A percentile compares a stretch with the other conserved stretches of the same genome.
These are phyloP conservation scores for Suillus brevipes DNA, from an alignment of 768 basidiomycete species.

Conservation along the genomic window DNA sequence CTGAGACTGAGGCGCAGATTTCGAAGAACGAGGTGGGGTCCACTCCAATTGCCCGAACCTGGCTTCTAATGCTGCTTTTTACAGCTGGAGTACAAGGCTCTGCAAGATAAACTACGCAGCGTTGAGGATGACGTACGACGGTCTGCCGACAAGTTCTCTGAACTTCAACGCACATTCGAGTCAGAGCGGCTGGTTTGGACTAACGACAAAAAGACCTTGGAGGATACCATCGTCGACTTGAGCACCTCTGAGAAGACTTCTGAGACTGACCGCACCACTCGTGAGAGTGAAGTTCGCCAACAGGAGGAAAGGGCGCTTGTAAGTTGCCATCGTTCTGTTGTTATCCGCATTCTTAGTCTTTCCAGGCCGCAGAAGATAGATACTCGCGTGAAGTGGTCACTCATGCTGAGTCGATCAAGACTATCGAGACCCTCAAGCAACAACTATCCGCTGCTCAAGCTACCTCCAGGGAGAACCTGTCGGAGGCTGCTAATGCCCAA, in stretches of 20 bases:
- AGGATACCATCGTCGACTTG: slow-evolving; percentile 81
- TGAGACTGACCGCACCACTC: slow-evolving; percentile 60
- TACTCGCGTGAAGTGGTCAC: slow-evolving; percentile 81
- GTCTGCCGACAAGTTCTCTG: slow-evolving; percentile 48
- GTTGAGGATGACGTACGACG: slow-evolving; percentile 56
- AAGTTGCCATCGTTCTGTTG: slow-evolving; percentile 12
- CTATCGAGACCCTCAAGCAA: slow-evolving; percentile 61
- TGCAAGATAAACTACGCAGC: slow-evolving; percentile 60
- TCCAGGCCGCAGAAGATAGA: slow-evolving; percentile 72
- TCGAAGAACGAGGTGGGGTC: slow-evolving; percentile 65
- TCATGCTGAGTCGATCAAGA: slow-evolving; percentile 84
- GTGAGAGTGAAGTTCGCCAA: slow-evolving; percentile 64
- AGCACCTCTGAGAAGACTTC: slow-evolving; percentile 69
- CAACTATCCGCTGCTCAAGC: slow-evolving; percentile 56
- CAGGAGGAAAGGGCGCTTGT: slow-evolving; percentile 74
- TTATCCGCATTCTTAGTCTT: slow-evolving; percentile 1
- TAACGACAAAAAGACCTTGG: slow-evolving; percentile 78
- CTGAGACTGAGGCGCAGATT: slow-evolving; percentile 68
- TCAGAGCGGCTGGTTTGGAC: slow-evolving; percentile 68
- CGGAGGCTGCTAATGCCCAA: slow-evolving; percentile 70
- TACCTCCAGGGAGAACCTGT: slow-evolving; percentile 55
- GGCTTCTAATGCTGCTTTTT: not conserved
- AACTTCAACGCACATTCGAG: slow-evolving; percentile 67
- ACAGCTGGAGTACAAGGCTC: slow-evolving; percentile 62
- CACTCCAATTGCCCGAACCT: not conserved